A percentile compares a stretch with the other conserved stretches of the same genome.
phyloP scores from a whole-genome alignment of 2,329 filamentous ascomycete genomes.

The Scedosporium boydii region DNA sequence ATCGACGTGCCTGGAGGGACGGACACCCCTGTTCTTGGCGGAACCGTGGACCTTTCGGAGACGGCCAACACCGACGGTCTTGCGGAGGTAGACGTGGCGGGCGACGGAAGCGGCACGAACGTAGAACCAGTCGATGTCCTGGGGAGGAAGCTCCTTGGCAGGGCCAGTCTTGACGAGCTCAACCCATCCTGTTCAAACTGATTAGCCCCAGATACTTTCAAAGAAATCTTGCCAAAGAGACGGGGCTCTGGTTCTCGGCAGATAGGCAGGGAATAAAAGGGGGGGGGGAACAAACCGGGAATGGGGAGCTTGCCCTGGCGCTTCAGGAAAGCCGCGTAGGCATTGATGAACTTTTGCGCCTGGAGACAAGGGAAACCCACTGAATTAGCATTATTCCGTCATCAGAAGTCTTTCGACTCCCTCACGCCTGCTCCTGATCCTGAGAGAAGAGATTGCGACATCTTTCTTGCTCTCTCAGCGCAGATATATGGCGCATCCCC shows the following conservation, averaged over 20 bases:
- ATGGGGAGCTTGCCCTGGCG: constrained; percentile 88
- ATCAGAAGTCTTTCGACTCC: constrained; percentile 64
- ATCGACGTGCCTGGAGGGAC: constrained; percentile 90
- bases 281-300: constrained; percentile 54
- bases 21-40: constrained; percentile 92
- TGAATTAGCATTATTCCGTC: constrained; percentile 64
- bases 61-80: constrained; percentile 97
- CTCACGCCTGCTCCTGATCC: constrained; percentile 56
- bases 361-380: constrained; percentile 35
- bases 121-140: constrained; percentile 97
- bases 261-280: background rate
- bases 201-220: background rate
- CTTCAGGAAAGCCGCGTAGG: constrained; percentile 86
- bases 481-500: constrained; percentile 5
- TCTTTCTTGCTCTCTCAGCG: background rate
- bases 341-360: constrained; percentile 82
- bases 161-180: constrained; percentile 98
- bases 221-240: no score
- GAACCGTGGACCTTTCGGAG: constrained; percentile 93
- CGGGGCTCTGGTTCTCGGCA: constrained; percentile 7
- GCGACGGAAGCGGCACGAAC: constrained; percentile 87
- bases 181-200: constrained; percentile 68
- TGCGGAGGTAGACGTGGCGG: constrained; percentile 98
- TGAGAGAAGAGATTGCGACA: constrained; percentile 14
- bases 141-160: constrained; percentile 94